These are phyloP conservation scores for Colletotrichum graminicola DNA, from an alignment of 2,329 filamentous ascomycete genomes.

Conservation along the genomic window DNA sequence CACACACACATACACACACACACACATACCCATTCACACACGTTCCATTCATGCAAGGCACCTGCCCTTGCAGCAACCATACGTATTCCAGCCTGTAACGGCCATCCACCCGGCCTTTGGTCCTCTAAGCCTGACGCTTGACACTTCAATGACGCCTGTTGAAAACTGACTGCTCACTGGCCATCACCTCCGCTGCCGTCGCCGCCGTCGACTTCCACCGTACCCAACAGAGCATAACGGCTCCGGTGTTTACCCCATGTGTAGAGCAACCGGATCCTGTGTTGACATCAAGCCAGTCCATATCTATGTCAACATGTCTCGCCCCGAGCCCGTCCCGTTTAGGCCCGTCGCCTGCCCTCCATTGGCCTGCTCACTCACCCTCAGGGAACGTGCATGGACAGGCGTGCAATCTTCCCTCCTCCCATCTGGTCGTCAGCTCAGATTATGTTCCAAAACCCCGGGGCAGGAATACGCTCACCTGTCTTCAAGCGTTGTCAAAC, in stretches of 20 bases:
- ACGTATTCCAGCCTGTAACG: slow-evolving; percentile 13
- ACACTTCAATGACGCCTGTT: neutral
- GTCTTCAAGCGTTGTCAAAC: neutral
- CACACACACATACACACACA: neutral
- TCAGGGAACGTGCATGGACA: slow-evolving; percentile 3
- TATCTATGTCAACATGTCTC: neutral
- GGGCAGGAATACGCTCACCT: neutral
- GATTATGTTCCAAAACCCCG: neutral
- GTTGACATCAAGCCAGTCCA: neutral
- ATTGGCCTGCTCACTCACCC: neutral
- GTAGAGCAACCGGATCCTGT: neutral
- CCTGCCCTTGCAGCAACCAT: slow-evolving; percentile 8
- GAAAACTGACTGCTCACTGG: neutral
- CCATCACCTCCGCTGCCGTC: neutral
- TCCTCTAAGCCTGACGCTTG: neutral
- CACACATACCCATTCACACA: neutral
- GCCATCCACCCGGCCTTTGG: neutral
- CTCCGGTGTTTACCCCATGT: neutral
- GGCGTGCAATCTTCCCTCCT: neutral
- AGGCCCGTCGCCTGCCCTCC: neutral
- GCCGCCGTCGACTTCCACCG: neutral
- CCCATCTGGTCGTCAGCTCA: neutral
- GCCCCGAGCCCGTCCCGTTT: neutral
- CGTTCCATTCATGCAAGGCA: slow-evolving; percentile 22
- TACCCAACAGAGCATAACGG: neutral